Conservation (phyloP, 352 stramenopile species). For the Phytophthora podocarpi region DNA sequence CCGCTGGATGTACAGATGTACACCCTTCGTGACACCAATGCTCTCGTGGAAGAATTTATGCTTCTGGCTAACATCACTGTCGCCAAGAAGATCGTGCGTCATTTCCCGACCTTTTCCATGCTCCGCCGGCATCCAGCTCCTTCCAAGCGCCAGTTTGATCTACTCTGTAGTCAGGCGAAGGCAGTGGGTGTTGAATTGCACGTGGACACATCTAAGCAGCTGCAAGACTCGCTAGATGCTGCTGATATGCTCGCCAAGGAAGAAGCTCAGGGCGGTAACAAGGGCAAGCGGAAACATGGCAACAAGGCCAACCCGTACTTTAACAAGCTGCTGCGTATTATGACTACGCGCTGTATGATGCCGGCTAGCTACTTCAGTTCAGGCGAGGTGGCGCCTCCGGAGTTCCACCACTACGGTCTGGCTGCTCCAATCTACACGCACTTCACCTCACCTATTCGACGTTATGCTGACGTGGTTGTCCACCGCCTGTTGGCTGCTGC, state of each 20-base stretch:
- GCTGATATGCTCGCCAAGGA: conserved; percentile 55
- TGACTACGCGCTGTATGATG: conserved; percentile 98
- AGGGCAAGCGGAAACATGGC: conserved; percentile 38
- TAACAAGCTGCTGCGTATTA: conserved; percentile 98
- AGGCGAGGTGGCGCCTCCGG: conserved; percentile 93
- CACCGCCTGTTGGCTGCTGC: conserved; percentile 97
- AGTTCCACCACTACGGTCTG: conserved; percentile 99
- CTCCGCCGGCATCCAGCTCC: conserved; percentile 95
- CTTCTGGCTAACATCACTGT: conserved; percentile 99
- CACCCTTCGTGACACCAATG: conserved; percentile 94
- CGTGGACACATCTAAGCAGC: conserved; percentile 80
- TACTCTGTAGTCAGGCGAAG: conserved; percentile 82
- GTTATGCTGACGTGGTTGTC: conserved; percentile 98
- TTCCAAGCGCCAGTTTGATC: conserved; percentile 94
- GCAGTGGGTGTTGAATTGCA: conserved; percentile 80
- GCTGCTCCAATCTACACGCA: conserved; percentile 99
- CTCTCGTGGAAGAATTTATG: conserved; percentile 99
- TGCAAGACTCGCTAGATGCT: conserved; percentile 84
- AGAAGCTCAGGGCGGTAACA: conserved; percentile 11
- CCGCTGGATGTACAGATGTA: conserved; percentile 98
- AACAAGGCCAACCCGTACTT: conserved; percentile 93
- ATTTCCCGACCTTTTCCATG: conserved; percentile 96
- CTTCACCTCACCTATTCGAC: conserved; percentile 99
- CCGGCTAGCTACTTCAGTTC: conserved; percentile 99
- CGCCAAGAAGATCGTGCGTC: conserved; percentile 93